These are phyloP conservation scores for Kwoniella newhampshirensis DNA, from an alignment of 768 basidiomycete genomes.

Conservation along the genomic window DNA sequence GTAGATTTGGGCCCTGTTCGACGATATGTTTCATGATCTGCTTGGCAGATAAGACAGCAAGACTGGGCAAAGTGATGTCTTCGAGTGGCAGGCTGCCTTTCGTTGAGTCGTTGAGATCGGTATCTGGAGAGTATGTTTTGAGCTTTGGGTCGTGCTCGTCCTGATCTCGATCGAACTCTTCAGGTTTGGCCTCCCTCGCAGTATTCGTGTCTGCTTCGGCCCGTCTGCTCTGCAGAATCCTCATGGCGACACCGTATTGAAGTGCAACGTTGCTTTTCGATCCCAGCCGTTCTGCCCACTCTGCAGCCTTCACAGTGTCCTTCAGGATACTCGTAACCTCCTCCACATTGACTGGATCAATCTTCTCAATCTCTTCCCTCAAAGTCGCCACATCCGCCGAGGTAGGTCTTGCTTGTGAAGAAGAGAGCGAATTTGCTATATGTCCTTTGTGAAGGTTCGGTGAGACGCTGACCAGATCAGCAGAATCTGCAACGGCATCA, in stretches of 20 bases:
- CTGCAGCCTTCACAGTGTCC: conserved; percentile 5
- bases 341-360: conserved; percentile 28
- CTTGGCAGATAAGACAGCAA: conserved; percentile 11
- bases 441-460: neutral
- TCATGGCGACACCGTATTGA: neutral
- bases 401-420: neutral
- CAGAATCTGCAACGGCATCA: neutral
- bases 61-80: conserved; percentile 3
- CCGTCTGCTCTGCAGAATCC: neutral
- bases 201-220: too few species aligned
- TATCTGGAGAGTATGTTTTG: neutral
- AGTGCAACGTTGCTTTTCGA: too few species aligned
- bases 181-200: neutral
- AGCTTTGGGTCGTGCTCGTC: too few species aligned
- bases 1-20: conserved; percentile 6
- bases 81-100: too few species aligned
- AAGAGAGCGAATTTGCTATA: too few species aligned
- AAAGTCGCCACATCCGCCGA: conserved; percentile 5
- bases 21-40: conserved; percentile 25
- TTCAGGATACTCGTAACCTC: conserved; percentile 23
- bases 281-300: too few species aligned
- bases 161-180: neutral
- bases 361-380: conserved; percentile 18
- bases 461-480: neutral
- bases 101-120: neutral